A percentile compares a stretch with the other conserved stretches of the same genome.
phyloP scores from a whole-genome alignment of 495 filamentous ascomycete species.

The Penicillium verhagenii region DNA sequence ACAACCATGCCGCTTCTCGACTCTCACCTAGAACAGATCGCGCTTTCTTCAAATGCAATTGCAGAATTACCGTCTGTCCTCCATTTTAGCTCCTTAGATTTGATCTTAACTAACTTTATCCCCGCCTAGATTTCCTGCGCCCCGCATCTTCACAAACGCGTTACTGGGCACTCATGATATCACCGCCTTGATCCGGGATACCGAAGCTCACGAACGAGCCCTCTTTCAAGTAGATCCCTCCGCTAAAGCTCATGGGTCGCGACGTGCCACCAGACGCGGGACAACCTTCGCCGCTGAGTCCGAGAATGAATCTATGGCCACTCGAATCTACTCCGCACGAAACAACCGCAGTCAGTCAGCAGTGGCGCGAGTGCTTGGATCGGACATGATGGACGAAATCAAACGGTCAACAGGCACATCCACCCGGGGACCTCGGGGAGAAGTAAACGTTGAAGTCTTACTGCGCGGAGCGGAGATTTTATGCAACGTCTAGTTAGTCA shows the following conservation, averaged over 20 bases:
- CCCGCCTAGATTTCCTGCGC: constrained; percentile 69
- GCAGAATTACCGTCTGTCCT: constrained; percentile 74
- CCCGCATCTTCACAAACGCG: constrained; percentile 96
- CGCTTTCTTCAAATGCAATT: constrained; percentile 77
- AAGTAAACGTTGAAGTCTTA: constrained; percentile 84
- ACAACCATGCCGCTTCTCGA: constrained; percentile 70
- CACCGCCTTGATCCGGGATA: constrained; percentile 90
- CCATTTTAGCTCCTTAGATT: not conserved
- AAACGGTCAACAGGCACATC: constrained; percentile 51
- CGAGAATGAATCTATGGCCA: constrained; percentile 46
- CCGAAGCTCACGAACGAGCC: constrained; percentile 90
- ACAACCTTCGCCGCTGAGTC: constrained; percentile 45
- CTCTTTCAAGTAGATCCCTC: constrained; percentile 86
- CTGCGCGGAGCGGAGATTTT: constrained; percentile 89
- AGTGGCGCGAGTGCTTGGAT: constrained; percentile 84
- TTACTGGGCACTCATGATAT: constrained; percentile 86
- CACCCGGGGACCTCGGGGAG: constrained; percentile 48
- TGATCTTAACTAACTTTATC: constrained; percentile 3
- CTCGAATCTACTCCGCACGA: constrained; percentile 50
- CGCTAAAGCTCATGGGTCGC: constrained; percentile 34
- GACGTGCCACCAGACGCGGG: constrained; percentile 46
- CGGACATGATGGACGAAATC: constrained; percentile 84
- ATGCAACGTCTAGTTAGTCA: constrained; percentile 76
- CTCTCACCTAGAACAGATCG: constrained; percentile 88
- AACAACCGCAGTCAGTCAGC: constrained; percentile 74